Evolutionary conservation across 352 stramenopile species (phyloP).

Genomic region (Halophytophthora polymorphica): DNA sequence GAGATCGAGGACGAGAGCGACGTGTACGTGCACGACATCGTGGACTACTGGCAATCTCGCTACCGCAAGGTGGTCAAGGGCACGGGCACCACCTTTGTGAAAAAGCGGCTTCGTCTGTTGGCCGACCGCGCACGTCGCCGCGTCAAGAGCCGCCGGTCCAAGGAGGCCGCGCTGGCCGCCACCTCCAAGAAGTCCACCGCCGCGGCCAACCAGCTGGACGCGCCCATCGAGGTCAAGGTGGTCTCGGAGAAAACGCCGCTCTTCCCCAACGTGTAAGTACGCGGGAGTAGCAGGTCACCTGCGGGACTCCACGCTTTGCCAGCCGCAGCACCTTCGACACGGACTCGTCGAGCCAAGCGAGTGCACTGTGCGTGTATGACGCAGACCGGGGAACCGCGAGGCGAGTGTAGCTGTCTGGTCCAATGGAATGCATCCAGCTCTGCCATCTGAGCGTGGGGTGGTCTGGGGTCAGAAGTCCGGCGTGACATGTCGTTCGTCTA

Average conservation of each 20-base stretch:
- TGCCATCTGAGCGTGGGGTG: not conserved
- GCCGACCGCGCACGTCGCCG: constrained; percentile 36
- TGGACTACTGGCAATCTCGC: constrained; percentile 53
- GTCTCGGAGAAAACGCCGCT: constrained; percentile 50
- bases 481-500: no score
- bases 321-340: not conserved
- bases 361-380: no score
- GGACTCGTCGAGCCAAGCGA: not conserved
- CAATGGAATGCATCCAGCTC: no score
- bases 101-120: constrained; percentile 35
- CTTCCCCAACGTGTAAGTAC: constrained; percentile 12
- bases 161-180: constrained; percentile 16
- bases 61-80: constrained; percentile 26
- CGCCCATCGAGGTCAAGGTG: constrained; percentile 44
- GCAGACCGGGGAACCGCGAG: no score
- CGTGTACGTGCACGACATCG: constrained; percentile 61
- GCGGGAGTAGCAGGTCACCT: not conserved
- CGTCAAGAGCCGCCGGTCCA: constrained; percentile 31
- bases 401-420: no score
- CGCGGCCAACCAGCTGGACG: constrained; percentile 16
- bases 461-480: no score
- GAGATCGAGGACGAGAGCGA: constrained; percentile 92
- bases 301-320: no score
- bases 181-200: constrained; percentile 11
- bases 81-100: constrained; percentile 33